Conservation (phyloP, 192 early-diverging fungal species). For the Haplosporangium gracile region DNA sequence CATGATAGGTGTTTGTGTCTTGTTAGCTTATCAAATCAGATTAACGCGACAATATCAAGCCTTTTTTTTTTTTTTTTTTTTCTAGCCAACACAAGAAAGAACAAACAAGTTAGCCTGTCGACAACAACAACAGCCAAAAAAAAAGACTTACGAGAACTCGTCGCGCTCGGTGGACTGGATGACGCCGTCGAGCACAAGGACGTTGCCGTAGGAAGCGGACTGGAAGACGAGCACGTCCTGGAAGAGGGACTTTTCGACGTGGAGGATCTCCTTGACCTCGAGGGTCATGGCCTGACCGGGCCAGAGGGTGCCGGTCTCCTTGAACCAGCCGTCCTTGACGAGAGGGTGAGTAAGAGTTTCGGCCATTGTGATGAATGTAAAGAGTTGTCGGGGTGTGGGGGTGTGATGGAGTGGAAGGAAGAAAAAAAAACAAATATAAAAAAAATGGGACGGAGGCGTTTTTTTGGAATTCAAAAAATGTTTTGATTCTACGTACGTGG, state of each 20-base stretch:
- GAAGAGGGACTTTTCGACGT: slow-evolving; percentile 93
- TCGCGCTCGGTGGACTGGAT: slow-evolving; percentile 99
- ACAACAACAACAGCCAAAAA: background rate
- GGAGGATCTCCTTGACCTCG: slow-evolving; percentile 95
- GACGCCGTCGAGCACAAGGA: slow-evolving; percentile 97
- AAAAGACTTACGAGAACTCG: slow-evolving; percentile 88
- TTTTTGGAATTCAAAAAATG: background rate
- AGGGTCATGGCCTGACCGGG: slow-evolving; percentile 99
- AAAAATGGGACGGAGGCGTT: background rate
- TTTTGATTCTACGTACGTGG: background rate
- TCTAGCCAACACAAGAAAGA: background rate
- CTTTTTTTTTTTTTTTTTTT: background rate
- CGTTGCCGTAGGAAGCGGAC: slow-evolving; percentile 95
- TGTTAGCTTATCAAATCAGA: background rate
- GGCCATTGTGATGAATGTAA: slow-evolving; percentile 29
- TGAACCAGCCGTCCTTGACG: slow-evolving; percentile 98
- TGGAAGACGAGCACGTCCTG: slow-evolving; percentile 99
- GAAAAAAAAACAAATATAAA: slow-evolving; percentile 4
- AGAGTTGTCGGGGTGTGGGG: background rate
- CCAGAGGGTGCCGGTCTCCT: slow-evolving; percentile 94
- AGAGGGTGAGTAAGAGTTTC: slow-evolving; percentile 84
- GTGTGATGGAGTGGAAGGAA: slow-evolving; percentile 10
- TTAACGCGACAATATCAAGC: background rate
- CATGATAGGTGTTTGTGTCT: background rate
- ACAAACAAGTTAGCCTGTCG: background rate